Base-by-base conservation (phyloP, 345 rosid genomes). In the Odontarrhena argentea region DNA sequence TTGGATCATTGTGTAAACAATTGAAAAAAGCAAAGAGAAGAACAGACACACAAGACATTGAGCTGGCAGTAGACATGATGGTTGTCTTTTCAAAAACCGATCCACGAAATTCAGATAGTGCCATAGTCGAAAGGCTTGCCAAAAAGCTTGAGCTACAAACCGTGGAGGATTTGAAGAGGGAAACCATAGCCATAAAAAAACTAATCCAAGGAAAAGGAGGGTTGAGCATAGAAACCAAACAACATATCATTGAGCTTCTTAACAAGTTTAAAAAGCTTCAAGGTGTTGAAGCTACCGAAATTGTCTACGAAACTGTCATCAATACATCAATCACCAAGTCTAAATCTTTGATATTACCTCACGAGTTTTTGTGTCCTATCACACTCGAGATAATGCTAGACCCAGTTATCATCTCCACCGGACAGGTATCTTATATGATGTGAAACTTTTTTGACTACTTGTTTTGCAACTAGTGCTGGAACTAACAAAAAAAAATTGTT, bases 11-110 rank as follows among this genome's bases (percentile, higher is more conserved):
- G 75, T 45, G 66, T 9, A 13, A 59, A 57, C 93, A 88, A 70
- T 66, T 91, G 42, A 78, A 30, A 51, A 76, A 82, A 43, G 86
- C 89, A 10, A 86, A 72, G 75, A 79, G 81, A 68, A 78, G 92
- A 45, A 88, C 89, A 36, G 97, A 88, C 63, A 83, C 91, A 9
- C 91, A 85, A 42, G 97, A 91, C 68, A 88, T 86, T 65, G 96
- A 91, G 73, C 82, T 88, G 5, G 89, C 89, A 9, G 86, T 88
- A 80, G 96, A 88, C 71, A 65, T 85, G 84, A 86, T 91, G 91
- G 91, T 82, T 2, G 82, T 82, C 2, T 84, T 83, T 55, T 81
- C 96, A 0, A 79, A 82, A 76, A 73, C 79, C 1, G 87, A 86
- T 59, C 83, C 79, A 18, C 63, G 84, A 13, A 91, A 86, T 52